Conservation (phyloP, 345 rosid genomes). For the Moricandia arvensis region DNA sequence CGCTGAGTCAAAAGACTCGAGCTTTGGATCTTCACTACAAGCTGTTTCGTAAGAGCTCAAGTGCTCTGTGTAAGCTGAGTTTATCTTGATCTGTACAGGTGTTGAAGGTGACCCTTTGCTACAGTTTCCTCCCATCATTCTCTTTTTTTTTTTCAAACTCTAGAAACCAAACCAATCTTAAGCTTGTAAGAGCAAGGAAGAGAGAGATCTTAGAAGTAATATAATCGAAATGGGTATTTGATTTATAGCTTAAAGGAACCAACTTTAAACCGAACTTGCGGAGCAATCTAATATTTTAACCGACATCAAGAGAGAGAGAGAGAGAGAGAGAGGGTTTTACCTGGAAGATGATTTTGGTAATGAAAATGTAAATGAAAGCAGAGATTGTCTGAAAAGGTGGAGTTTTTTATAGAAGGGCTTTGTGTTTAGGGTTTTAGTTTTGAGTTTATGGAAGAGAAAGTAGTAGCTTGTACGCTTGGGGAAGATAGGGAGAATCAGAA, state of each 20-base stretch:
- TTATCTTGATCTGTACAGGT: constrained; percentile 32
- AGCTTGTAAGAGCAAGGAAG: not conserved
- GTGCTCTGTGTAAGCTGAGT: constrained; percentile 17
- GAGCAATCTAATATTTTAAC: constrained; percentile 14
- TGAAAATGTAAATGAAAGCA: constrained; percentile 4
- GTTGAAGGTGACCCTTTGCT: constrained; percentile 33
- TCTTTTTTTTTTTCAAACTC: too few species aligned
- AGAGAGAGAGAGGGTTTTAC: constrained; percentile 12
- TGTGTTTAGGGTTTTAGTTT: constrained; percentile 12
- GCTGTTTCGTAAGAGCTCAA: constrained; percentile 71
- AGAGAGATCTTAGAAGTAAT: not conserved
- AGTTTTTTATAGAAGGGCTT: not conserved
- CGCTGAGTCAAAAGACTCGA: constrained; percentile 73
- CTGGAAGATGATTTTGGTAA: constrained; percentile 13
- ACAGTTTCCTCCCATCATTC: constrained; percentile 47
- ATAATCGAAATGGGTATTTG: constrained; percentile 1
- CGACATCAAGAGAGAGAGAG: not conserved
- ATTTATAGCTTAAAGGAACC: too few species aligned
- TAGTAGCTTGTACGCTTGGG: constrained; percentile 37
- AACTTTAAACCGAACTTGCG: constrained; percentile 4
- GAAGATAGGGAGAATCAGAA: constrained; percentile 5
- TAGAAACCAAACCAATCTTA: not conserved
- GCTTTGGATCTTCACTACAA: constrained; percentile 64
- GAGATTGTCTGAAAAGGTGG: not conserved
- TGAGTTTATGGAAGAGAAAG: constrained; percentile 5